Conservation (phyloP, 768 basidiomycete species). For the Tylopilus balloui region DNA sequence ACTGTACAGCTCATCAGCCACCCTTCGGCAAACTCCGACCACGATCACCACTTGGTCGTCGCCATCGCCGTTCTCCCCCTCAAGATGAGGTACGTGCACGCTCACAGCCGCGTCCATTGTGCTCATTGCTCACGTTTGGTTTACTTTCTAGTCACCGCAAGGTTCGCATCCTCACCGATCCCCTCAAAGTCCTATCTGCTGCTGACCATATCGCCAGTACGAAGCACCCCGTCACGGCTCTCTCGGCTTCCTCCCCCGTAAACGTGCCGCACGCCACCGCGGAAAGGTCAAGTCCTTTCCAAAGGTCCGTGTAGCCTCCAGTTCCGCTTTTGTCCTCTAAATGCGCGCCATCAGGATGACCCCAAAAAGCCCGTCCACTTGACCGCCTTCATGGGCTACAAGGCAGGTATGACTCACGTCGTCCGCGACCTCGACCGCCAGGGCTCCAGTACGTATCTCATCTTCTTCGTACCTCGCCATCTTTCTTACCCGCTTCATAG, state of each 20-base stretch:
- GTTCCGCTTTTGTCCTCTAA: slow-evolving; percentile 6
- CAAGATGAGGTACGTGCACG: slow-evolving; percentile 62
- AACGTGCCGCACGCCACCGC: slow-evolving; percentile 94
- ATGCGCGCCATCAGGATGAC: slow-evolving; percentile 69
- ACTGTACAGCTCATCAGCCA: slow-evolving; percentile 34
- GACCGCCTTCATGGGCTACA: slow-evolving; percentile 98
- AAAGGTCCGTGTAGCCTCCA: slow-evolving; percentile 53
- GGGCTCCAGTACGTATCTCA: slow-evolving; percentile 80
- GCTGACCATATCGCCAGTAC: slow-evolving; percentile 52
- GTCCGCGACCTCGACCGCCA: slow-evolving; percentile 99
- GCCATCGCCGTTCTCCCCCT: slow-evolving; percentile 23
- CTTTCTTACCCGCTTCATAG: slow-evolving; percentile 38
- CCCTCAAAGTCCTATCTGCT: not conserved
- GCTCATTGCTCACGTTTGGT: not conserved
- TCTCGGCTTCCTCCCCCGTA: slow-evolving; percentile 94
- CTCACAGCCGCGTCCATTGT: not conserved
- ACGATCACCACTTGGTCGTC: slow-evolving; percentile 8
- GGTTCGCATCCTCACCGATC: slow-evolving; percentile 42
- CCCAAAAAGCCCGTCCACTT: slow-evolving; percentile 98
- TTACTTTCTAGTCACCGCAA: slow-evolving; percentile 70
- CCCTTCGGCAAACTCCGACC: slow-evolving; percentile 25
- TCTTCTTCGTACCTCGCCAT: not conserved
- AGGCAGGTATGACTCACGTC: slow-evolving; percentile 99
- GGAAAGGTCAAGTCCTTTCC: slow-evolving; percentile 99
- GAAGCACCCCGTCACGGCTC: slow-evolving; percentile 99